Percentiles rank a stretch among this genome's conserved stretches.
Evolutionary conservation across 805 yeast genomes (phyloP).

Genomic region (Metschnikowia anglica): DNA sequence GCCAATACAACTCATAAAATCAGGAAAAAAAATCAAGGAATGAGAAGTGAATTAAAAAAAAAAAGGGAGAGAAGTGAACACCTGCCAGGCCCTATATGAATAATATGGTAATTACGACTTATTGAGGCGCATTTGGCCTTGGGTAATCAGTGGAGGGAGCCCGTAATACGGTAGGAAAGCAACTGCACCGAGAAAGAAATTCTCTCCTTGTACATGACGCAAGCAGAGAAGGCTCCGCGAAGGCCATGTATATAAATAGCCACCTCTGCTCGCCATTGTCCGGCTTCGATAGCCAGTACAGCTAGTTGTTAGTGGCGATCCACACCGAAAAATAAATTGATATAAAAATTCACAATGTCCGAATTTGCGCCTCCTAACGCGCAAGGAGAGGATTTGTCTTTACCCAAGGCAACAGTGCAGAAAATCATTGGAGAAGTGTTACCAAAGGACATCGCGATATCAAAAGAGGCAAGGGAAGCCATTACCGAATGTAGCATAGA

Average conservation of each 20-base stretch:
- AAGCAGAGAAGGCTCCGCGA: conserved; percentile 9
- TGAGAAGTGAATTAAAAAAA: too few species aligned
- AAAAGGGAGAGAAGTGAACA: too few species aligned
- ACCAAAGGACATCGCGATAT: conserved; percentile 82
- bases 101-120: too few species aligned
- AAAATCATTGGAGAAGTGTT: conserved; percentile 88
- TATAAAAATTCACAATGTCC: conserved; percentile 29
- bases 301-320: neutral
- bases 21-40: too few species aligned
- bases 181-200: conserved; percentile 7
- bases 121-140: conserved; percentile 22
- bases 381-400: conserved; percentile 40
- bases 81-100: too few species aligned
- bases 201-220: conserved; percentile 9
- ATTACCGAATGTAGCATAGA: conserved; percentile 95
- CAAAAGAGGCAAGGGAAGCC: conserved; percentile 93
- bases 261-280: conserved; percentile 12
- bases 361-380: conserved; percentile 36
- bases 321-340: neutral
- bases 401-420: conserved; percentile 84
- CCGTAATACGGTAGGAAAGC: neutral
- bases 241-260: conserved; percentile 13
- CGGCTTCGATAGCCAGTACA: neutral
- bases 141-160: neutral
- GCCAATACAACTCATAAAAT: too few species aligned